Evolutionary conservation across 2,329 filamentous ascomycete species (phyloP), one percentile per base, ranked within the genome.

Genomic region (Drechslerella coelobrocha): DNA sequence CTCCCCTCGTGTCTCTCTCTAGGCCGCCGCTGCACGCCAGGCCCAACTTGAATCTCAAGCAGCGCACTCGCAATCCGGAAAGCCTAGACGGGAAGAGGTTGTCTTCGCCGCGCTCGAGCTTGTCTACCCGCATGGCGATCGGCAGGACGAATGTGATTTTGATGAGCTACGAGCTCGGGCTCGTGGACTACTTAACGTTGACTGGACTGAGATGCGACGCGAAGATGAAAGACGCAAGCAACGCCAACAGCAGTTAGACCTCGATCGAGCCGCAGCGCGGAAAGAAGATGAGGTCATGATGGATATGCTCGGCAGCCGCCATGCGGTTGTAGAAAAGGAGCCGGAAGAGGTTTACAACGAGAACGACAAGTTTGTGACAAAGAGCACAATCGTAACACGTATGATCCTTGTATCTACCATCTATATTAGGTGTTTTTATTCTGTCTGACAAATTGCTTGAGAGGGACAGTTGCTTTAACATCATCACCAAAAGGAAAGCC

Each of bases 101-200:
- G 57, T 69, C 14, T 69, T 62, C 29, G 57, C 52, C 2, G 57
- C 57, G 1, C 43, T 62, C 21, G 65, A 62, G 29, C 52, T 62
- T 23, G 52, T 69, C 5, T 69, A 69, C 19, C 53, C 53, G 24
- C 23, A 53, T 41, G 65, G 65, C 3, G 57, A 69, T 62, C 26
- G 31, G 34, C 57, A 52, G 4, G 65, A 75, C 23, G 75, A 76
- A 56, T 75, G 65, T 63, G 75, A 72, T 76, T 96, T 97, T 77
- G 94, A 99, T 78, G 94, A 99, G 79, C 81, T 99, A 21, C 87
- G 92, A 80, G 93, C 93, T 27, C 84, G 84, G 43, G 86, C 86
- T 74, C 85, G 90, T 62, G 93, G 93, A 0, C 87, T 84, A 84
- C 78, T 84, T 69, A 77, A 82, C 56, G 82, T 80, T 73, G 81